Conservation (phyloP, 2,329 filamentous ascomycete species). For the Paecilomyces dactylethromorphus region DNA sequence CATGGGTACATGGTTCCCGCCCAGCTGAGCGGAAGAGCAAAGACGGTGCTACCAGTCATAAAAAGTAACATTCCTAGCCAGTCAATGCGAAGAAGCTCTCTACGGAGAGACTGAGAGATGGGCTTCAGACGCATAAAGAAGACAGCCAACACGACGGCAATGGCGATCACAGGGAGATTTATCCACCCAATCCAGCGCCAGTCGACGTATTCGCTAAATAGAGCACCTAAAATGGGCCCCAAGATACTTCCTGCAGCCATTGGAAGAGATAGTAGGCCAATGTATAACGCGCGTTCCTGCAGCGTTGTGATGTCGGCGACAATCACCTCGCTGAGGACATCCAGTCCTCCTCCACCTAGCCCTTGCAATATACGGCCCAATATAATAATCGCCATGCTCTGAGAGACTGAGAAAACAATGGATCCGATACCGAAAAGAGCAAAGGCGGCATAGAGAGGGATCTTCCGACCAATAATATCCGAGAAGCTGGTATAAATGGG, state of each 20-base stretch:
- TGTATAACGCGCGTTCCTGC: background rate
- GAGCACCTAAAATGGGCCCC: conserved; percentile 11
- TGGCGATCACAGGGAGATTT: conserved; percentile 5
- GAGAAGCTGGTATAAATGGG: too few species aligned
- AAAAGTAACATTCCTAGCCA: background rate
- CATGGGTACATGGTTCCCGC: background rate
- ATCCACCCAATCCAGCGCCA: conserved; percentile 12
- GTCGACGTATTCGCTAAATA: conserved; percentile 9
- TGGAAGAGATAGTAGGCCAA: background rate
- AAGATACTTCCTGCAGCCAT: conserved; percentile 1
- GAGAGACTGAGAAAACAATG: too few species aligned
- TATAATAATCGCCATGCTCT: too few species aligned
- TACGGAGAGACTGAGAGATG: background rate
- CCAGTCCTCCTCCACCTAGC: too few species aligned
- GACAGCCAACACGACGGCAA: background rate
- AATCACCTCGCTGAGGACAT: background rate
- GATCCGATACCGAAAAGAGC: too few species aligned
- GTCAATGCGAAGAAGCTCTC: background rate
- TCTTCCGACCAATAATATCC: too few species aligned
- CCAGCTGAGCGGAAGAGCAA: background rate
- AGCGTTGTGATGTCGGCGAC: background rate
- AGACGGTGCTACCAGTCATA: background rate
- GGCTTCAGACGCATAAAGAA: background rate
- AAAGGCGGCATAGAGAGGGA: too few species aligned
- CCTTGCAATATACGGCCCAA: background rate